These are phyloP conservation scores for Chamaenerion angustifolium DNA, from an alignment of 345 rosid species.

Conservation along the genomic window DNA sequence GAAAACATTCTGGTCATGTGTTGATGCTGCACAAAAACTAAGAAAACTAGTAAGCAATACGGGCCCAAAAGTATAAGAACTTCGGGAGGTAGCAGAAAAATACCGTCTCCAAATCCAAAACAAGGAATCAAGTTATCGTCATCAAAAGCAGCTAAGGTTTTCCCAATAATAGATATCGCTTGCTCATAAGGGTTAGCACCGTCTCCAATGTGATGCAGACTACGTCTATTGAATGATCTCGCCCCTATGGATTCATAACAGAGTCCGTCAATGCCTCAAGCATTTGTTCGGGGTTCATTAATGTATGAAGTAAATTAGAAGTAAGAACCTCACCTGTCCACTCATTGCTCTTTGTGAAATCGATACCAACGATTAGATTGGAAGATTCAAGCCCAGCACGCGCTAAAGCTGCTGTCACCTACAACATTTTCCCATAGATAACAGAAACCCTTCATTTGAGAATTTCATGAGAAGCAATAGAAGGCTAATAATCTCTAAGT, in stretches of 20 bases:
- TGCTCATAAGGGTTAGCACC: conserved; percentile 41
- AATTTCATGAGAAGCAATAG: too few relatives aligned
- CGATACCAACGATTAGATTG: conserved; percentile 40
- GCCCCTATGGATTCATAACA: conserved; percentile 13
- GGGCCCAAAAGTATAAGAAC: neutral
- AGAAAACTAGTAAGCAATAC: neutral
- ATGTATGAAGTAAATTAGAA: neutral
- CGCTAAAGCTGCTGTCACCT: conserved; percentile 35
- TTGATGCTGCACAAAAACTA: conserved; percentile 26
- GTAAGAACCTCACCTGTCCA: conserved; percentile 26
- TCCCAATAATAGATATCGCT: conserved; percentile 45
- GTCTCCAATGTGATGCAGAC: conserved; percentile 36
- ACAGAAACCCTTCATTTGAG: too few relatives aligned
- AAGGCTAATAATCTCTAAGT: too few relatives aligned
- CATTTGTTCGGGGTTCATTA: neutral
- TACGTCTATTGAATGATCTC: conserved; percentile 31
- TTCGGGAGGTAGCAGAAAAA: neutral
- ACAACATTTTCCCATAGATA: neutral
- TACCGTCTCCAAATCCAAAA: conserved; percentile 53
- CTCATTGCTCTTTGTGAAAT: conserved; percentile 42
- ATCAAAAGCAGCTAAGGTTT: conserved; percentile 41
- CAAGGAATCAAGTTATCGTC: conserved; percentile 48
- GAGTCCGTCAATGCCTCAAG: neutral
- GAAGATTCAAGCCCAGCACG: conserved; percentile 38
- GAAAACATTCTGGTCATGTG: conserved; percentile 59